Conservation (phyloP, 139 green algal genomes). For the Zygnema cylindricum region DNA sequence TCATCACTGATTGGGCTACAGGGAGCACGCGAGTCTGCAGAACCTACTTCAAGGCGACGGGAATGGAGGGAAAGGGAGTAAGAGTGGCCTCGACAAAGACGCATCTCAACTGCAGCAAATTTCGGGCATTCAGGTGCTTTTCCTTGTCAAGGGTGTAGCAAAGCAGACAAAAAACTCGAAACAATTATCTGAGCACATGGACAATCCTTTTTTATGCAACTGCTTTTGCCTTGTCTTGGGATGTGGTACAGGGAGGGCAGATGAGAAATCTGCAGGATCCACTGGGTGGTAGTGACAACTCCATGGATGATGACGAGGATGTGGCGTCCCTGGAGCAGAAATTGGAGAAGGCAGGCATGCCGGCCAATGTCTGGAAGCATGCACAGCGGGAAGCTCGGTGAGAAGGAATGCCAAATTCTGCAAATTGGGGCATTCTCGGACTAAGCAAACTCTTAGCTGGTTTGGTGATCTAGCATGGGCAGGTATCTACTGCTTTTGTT, state of each 20-base stretch:
- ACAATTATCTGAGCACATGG: background rate
- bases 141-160: no score
- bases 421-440: background rate
- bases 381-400: constrained; percentile 30
- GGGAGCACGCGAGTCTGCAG: no score
- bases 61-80: no score
- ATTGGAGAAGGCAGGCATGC: constrained; percentile 45
- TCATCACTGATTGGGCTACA: no score
- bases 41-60: no score
- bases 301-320: constrained; percentile 57
- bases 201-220: background rate
- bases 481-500: background rate
- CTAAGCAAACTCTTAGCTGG: background rate
- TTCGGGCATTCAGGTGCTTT: no score
- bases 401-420: background rate
- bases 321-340: constrained; percentile 32
- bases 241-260: background rate
- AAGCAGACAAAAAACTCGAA: background rate
- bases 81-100: no score
- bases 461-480: background rate
- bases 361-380: constrained; percentile 54
- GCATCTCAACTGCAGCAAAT: no score
- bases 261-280: background rate
- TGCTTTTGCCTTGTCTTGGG: constrained; percentile 2
- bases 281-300: constrained; percentile 14